Base-by-base conservation (phyloP, 805 yeast genomes). In the Spathaspora arborariae region DNA sequence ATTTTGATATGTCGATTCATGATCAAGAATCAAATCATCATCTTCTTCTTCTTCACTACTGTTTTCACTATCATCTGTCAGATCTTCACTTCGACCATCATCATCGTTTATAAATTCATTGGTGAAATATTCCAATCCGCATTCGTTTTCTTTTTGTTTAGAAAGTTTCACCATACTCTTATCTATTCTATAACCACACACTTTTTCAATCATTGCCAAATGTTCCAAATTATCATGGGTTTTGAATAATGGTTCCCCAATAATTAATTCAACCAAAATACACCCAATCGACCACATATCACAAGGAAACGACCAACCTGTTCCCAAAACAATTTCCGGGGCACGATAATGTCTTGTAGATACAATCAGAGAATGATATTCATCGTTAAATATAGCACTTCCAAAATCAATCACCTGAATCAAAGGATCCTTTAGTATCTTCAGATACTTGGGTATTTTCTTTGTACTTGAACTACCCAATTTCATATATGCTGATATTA, bases 241-340 rank as follows among this genome's bases (percentile, higher is more conserved):
- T 54, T 88, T 90, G 66, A 92, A 94, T 20, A 94, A 69, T 0
- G 97, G 96, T 59, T 89, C 96, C 21, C 99, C 99, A 16, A 95
- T 88, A 34, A 88, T 83, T 42, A 94, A 68, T 67, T 94, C 99
- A 8, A 89, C 91, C 30, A 94, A 68, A 13, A 94, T 88, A 64
- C 98, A 92, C 1, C 97, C 99, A 39, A 94, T 75, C 1, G 96
- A 88, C 99, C 99, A 94, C 70, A 92, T 72, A 63, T 94, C 99
- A 64, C 98, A 92, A 1, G 97, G 96, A 56, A 79, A 90, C 6
- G 96, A 86, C 98, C 99, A 94, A 16, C 97, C 97, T n/a, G 80
- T 76, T 1, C 97, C 97, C 24, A 94, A 68, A 1, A 92, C 89
- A 52, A 94, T 90, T 63, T 94, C 99, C 0, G 99, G 99, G 0